These are phyloP conservation scores for Mucor velutinosus DNA, from an alignment of 371 early-diverging fungal species.

Conservation along the genomic window DNA sequence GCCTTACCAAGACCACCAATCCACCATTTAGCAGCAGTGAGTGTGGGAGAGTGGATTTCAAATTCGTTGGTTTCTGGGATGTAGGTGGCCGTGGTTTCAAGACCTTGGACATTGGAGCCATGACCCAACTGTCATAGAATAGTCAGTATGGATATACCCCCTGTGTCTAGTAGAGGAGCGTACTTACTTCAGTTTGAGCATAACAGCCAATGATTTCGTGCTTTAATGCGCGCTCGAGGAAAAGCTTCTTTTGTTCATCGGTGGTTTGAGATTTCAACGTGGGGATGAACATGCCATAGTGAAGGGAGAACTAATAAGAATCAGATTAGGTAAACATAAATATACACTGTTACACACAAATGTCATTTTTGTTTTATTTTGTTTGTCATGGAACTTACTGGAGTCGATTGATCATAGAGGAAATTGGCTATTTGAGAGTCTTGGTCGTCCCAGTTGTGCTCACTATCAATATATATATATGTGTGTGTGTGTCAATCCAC, in stretches of 20 bases:
- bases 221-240: slow-evolving; percentile 71
- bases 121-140: slow-evolving; percentile 53
- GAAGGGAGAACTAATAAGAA: slow-evolving; percentile 43
- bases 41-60: slow-evolving; percentile 81
- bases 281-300: slow-evolving; percentile 78
- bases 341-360: not conserved
- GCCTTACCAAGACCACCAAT: slow-evolving; percentile 76
- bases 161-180: slow-evolving; percentile 25
- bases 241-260: slow-evolving; percentile 78
- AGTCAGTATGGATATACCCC: not conserved
- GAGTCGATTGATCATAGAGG: slow-evolving; percentile 49
- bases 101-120: slow-evolving; percentile 83
- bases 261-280: slow-evolving; percentile 74
- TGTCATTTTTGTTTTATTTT: not conserved
- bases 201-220: slow-evolving; percentile 86
- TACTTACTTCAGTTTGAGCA: slow-evolving; percentile 74
- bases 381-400: slow-evolving; percentile 29
- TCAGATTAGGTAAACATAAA: slow-evolving; percentile 1
- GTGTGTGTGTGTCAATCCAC: not conserved
- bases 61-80: slow-evolving; percentile 80
- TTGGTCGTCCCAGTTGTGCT: slow-evolving; percentile 49
- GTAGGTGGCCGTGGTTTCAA: slow-evolving; percentile 91
- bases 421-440: slow-evolving; percentile 47
- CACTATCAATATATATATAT: slow-evolving; percentile 33
- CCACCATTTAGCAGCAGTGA: slow-evolving; percentile 91